These are phyloP conservation scores for Calocybe indica DNA, from an alignment of 768 basidiomycete genomes.

Conservation along the genomic window DNA sequence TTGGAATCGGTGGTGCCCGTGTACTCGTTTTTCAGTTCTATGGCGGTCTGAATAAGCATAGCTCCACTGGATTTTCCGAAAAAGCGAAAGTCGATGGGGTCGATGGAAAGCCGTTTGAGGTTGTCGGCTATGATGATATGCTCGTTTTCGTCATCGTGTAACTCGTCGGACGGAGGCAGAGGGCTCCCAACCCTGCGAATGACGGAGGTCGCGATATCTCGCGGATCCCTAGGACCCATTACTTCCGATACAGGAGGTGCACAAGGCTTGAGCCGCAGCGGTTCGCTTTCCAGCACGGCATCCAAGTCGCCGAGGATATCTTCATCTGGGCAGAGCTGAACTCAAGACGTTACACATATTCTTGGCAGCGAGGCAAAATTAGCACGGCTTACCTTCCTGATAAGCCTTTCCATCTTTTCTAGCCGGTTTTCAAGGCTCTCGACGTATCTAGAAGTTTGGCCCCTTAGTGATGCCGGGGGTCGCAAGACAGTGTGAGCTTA, in stretches of 20 bases:
- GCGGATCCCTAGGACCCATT: slow-evolving; percentile 4
- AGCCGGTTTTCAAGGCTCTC: slow-evolving; percentile 56
- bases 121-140: slow-evolving; percentile 29
- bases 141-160: slow-evolving; percentile 28
- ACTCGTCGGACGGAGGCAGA: slow-evolving; percentile 10
- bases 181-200: slow-evolving; percentile 18
- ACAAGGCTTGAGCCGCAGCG: no score
- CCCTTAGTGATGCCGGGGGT: not conserved
- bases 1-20: slow-evolving; percentile 26
- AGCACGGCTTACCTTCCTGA: slow-evolving; percentile 26
- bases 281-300: not conserved
- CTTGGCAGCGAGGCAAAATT: not conserved
- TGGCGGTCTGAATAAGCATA: slow-evolving; percentile 47
- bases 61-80: slow-evolving; percentile 54
- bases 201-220: slow-evolving; percentile 25
- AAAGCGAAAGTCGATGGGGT: slow-evolving; percentile 34
- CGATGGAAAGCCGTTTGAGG: slow-evolving; percentile 25
- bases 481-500: slow-evolving; percentile 15
- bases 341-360: not conserved
- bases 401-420: slow-evolving; percentile 57
- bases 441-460: slow-evolving; percentile 35
- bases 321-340: slow-evolving; percentile 62
- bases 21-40: slow-evolving; percentile 55
- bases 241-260: not conserved
- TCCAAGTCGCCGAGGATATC: slow-evolving; percentile 55